phyloP scores from a whole-genome alignment of 2,329 filamentous ascomycete genomes.

The Akanthomyces uredinophilus region DNA sequence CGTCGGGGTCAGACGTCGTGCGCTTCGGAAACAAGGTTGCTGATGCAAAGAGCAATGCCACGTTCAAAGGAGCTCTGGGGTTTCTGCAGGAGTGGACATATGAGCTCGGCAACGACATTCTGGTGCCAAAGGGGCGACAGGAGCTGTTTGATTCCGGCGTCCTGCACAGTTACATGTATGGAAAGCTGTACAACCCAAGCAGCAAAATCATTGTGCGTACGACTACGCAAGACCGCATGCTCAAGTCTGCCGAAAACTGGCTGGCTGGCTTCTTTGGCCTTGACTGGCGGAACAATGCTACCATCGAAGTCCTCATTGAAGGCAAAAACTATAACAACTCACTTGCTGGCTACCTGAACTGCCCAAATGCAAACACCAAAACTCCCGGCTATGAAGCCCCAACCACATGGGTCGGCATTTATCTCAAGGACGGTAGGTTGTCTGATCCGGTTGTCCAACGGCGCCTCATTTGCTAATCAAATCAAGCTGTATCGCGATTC shows the following conservation, averaged over 20 bases:
- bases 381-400: constrained; percentile 48
- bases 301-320: constrained; percentile 68
- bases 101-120: constrained; percentile 62
- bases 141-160: constrained; percentile 66
- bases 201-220: constrained; percentile 70
- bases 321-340: constrained; percentile 61
- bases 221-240: constrained; percentile 73
- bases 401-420: constrained; percentile 56
- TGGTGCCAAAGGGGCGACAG: constrained; percentile 67
- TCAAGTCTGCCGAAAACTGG: constrained; percentile 73
- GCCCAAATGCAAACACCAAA: constrained; percentile 55
- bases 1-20: constrained; percentile 50
- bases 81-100: constrained; percentile 69
- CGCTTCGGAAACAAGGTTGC: constrained; percentile 53
- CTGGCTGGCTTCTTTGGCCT: constrained; percentile 74
- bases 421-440: constrained; percentile 52
- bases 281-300: constrained; percentile 66
- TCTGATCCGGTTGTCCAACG: constrained; percentile 1
- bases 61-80: constrained; percentile 52
- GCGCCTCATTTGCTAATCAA: not conserved
- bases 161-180: constrained; percentile 68
- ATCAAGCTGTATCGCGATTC: constrained; percentile 53
- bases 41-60: constrained; percentile 47
- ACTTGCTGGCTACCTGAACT: constrained; percentile 61
- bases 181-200: constrained; percentile 63